Percentiles rank a stretch among this genome's conserved stretches.
Evolutionary conservation across 768 basidiomycete species (phyloP).

Genomic region (Antrodiella citrinella): DNA sequence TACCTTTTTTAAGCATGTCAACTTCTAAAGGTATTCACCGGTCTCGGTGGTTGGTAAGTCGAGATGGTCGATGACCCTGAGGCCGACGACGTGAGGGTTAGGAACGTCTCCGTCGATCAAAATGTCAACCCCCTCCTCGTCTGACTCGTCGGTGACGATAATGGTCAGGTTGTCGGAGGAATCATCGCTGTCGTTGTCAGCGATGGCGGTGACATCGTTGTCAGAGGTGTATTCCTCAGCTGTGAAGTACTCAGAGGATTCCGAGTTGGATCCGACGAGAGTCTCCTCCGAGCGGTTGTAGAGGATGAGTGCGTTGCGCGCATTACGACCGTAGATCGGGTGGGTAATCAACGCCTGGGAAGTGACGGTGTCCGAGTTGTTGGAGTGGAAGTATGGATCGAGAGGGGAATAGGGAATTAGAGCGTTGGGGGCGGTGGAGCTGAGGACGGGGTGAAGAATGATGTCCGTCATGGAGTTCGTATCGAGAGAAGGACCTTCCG

Average conservation of each 20-base stretch:
- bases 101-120: neutral
- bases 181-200: too few relatives aligned
- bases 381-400: neutral
- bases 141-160: neutral
- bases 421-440: neutral
- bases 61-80: neutral
- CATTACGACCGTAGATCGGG: neutral
- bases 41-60: neutral
- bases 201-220: too few relatives aligned
- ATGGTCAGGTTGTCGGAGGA: too few relatives aligned
- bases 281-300: neutral
- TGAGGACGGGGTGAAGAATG: neutral
- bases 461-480: neutral
- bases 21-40: neutral
- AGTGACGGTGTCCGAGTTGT: neutral
- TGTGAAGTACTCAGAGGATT: neutral
- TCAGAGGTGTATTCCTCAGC: neutral
- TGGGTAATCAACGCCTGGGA: neutral
- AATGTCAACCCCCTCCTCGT: neutral
- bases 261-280: neutral
- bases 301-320: neutral
- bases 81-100: neutral
- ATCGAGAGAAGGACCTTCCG: neutral
- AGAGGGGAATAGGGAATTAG: neutral
- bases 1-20: too few relatives aligned